Percentiles rank a stretch among this genome's conserved stretches.
Evolutionary conservation across 2,329 filamentous ascomycete species (phyloP).

Genomic region (Blumeriella jaapii): DNA sequence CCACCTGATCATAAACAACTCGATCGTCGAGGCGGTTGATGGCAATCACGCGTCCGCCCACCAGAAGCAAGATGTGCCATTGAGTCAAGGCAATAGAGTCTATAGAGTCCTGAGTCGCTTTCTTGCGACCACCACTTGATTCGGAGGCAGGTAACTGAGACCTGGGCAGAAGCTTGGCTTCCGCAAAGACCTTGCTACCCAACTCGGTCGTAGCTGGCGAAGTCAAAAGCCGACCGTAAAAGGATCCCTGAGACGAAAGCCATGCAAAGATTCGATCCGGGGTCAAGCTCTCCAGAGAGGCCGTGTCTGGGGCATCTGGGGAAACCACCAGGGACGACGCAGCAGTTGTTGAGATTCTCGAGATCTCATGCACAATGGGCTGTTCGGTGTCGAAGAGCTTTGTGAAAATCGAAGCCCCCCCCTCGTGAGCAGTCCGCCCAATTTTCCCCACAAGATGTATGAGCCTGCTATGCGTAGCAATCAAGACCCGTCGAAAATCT

Average conservation of each 20-base stretch:
- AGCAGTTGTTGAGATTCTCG: constrained; percentile 44
- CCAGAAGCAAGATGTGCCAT: constrained; percentile 80
- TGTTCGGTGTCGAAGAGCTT: constrained; percentile 81
- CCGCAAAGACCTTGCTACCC: constrained; percentile 63
- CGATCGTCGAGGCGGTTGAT: constrained; percentile 79
- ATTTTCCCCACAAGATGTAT: constrained; percentile 73
- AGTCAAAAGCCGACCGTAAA: constrained; percentile 68
- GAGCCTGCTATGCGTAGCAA: constrained; percentile 67
- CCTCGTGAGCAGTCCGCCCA: constrained; percentile 61
- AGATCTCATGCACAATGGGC: constrained; percentile 63
- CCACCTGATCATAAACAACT: constrained; percentile 76
- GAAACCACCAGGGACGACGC: constrained; percentile 63
- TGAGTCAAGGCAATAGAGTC: constrained; percentile 77
- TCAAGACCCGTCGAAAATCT: constrained; percentile 65
- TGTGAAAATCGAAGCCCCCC: constrained; percentile 74
- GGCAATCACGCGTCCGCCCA: constrained; percentile 73
- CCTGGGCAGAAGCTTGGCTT: constrained; percentile 65
- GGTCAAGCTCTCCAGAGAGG: constrained; percentile 41
- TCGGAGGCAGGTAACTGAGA: constrained; percentile 62
- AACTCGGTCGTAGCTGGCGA: constrained; percentile 50
- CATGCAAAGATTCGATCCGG: constrained; percentile 75
- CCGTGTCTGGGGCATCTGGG: constrained; percentile 53
- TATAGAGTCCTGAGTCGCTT: constrained; percentile 58
- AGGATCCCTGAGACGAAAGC: constrained; percentile 78
- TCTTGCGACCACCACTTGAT: constrained; percentile 50